Evolutionary conservation across 2,329 filamentous ascomycete species (phyloP), one percentile per base, ranked within the genome.

Genomic region (Paecilomyces niveus): DNA sequence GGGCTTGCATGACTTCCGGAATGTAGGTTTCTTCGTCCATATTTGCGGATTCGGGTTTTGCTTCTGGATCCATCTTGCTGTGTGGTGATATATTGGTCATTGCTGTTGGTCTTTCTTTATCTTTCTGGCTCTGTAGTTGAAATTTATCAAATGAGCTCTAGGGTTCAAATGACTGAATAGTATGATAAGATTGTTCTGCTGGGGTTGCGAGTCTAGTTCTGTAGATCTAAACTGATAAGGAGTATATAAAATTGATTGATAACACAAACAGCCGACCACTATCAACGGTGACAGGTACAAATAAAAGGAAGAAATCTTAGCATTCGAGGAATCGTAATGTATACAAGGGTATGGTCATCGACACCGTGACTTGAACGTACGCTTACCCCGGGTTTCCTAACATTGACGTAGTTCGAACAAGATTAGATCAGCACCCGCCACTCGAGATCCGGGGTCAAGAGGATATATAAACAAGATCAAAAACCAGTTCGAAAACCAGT

Each of bases 1-100:
- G 64, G 7, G 74, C 74, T 55, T 73, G 67, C 73, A 76, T 77
- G 1, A 66, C 69, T 6, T 64, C 54, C 1, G 74, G 72, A 24
- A 76, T 61, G 60, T 70, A 70, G 10, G 69, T 71, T 59, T 74
- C 67, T 55, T 73, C 70, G 39, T 74, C 67, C 63, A 71, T 71
- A 18, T 63, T 72, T 35, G 68, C 63, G 21, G 69, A 68, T 22
- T 57, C 58, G 18, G 57, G 39, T n/a, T 65, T 31, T 70, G 50
- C 18, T 4, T 54, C 8, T 21, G 31, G 21, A 18, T 35, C n/a
- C 39, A 45, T 45, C n/a, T 45, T 45, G 39, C n/a, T 18, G 39
- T 45, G 39, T 18, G 39, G 39, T 45, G 39, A 45, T 52, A 52
- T 18, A 1, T 18, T 24, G 8, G 50, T 52, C 50, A 52, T 52